phyloP scores from a whole-genome alignment of 345 rosid genomes.

The Mercurialis annua region DNA sequence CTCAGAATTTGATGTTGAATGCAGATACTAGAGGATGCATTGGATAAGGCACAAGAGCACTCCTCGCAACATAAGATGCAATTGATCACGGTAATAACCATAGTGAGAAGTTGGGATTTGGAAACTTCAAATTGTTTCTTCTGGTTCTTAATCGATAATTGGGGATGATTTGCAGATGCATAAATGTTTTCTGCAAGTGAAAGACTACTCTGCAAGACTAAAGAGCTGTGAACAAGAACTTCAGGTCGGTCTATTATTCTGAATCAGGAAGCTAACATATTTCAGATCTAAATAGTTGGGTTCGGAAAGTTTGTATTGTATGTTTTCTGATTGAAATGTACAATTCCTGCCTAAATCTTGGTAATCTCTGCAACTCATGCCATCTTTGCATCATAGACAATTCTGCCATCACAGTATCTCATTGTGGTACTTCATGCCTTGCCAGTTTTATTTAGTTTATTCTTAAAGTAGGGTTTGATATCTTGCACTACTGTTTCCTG shows the following conservation, averaged over 20 bases:
- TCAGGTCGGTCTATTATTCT: conserved; percentile 45
- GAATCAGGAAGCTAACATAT: background rate
- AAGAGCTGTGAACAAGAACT: conserved; percentile 71
- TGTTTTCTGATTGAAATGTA: background rate
- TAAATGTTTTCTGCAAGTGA: conserved; percentile 59
- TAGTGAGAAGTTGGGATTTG: conserved; percentile 6
- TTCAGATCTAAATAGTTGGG: background rate
- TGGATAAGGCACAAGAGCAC: conserved; percentile 57
- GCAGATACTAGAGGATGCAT: conserved; percentile 71
- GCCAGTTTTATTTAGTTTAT: background rate
- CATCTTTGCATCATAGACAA: background rate
- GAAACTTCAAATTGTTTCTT: conserved; percentile 11
- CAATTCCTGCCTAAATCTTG: background rate
- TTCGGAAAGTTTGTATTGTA: background rate
- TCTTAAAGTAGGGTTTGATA: background rate
- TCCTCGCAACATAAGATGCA: conserved; percentile 57
- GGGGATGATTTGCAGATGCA: conserved; percentile 50
- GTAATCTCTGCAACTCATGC: background rate
- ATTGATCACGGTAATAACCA: conserved; percentile 55
- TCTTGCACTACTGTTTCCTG: background rate
- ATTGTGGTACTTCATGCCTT: background rate
- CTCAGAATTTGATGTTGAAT: conserved; percentile 32
- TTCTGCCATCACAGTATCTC: background rate
- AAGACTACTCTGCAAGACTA: conserved; percentile 53
- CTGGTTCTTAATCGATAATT: conserved; percentile 15